Evolutionary conservation across 2,329 filamentous ascomycete genomes (phyloP), one percentile per base, ranked within the genome.

Genomic region (Sclerotinia trifoliorum): DNA sequence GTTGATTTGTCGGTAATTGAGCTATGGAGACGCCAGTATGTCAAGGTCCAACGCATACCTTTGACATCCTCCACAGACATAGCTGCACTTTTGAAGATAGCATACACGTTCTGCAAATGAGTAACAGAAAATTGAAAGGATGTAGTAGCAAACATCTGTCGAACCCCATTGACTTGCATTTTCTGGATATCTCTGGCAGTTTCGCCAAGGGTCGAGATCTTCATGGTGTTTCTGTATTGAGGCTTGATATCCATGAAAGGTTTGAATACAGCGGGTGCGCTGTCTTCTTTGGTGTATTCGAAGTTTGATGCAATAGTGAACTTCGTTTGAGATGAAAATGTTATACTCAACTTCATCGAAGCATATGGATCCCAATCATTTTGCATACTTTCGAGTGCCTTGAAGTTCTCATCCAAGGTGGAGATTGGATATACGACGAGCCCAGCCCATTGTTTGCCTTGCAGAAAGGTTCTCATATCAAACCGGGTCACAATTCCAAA

Each of bases 401-500:
- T 46, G 5, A 61, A 55, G 29, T 39, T 42, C 3, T 29, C n/a
- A 19, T 62, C 32, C 17, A 62, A 11, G 4, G 56, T 54, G 15
- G 35, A 24, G 1, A 52, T 63, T 2, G 39, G 24, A 19, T 61
- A 46, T n/a, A 54, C 11, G 10, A 58, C 15, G n/a, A 52, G 6
- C 10, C 71, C 72, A 19, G 67, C 71, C 71, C 65, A 73, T 32
- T 70, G 32, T n/a, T 62, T 54, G 6, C 65, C 64, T 51, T 68
- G 58, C n/a, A 56, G 60, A 44, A 67, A 79, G 0, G 80, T 80
- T 71, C 80, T 76, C 17, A 85, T 74, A 15, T 81, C 75, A 71
- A 83, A 84, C 8, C 78, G 78, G 8, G 82, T 83, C 13, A 84
- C 80, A 68, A 85, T 79, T 44, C 84, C 85, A 70, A 83, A 66